Conservation (phyloP, 169 alveolate genomes). For the Cardiosporidium cionae region DNA sequence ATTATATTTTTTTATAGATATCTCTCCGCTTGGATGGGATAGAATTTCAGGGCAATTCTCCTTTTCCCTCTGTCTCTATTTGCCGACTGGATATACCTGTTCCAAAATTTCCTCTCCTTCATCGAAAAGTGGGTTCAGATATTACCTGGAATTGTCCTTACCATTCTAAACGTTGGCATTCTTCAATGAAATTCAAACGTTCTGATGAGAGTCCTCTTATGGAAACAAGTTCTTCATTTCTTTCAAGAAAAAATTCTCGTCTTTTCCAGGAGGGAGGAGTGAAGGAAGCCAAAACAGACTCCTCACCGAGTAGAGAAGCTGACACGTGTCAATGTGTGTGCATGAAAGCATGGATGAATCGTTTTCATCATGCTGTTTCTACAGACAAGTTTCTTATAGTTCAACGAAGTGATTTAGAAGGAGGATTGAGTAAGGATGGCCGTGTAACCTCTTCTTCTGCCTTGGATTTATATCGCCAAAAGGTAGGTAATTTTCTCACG, state of each 20-base stretch:
- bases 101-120: too few relatives aligned
- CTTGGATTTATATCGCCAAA: not conserved
- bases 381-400: conserved; percentile 1
- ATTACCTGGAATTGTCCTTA: too few relatives aligned
- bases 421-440: conserved; percentile 26
- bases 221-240: not conserved
- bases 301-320: not conserved
- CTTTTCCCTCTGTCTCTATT: too few relatives aligned
- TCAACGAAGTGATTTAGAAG: conserved; percentile 15
- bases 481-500: too few relatives aligned
- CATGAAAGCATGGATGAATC: not conserved
- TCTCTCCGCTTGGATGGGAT: too few relatives aligned
- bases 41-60: too few relatives aligned
- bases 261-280: not conserved
- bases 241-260: not conserved
- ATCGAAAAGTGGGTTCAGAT: too few relatives aligned
- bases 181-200: too few relatives aligned
- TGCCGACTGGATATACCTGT: too few relatives aligned
- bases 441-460: conserved; percentile 19
- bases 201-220: not conserved
- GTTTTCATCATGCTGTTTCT: too few relatives aligned
- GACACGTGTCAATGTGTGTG: not conserved
- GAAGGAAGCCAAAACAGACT: conserved; percentile 2
- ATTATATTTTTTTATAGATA: too few relatives aligned
- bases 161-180: too few relatives aligned